phyloP scores from a whole-genome alignment of 805 yeast genomes.

The Candida koratica region DNA sequence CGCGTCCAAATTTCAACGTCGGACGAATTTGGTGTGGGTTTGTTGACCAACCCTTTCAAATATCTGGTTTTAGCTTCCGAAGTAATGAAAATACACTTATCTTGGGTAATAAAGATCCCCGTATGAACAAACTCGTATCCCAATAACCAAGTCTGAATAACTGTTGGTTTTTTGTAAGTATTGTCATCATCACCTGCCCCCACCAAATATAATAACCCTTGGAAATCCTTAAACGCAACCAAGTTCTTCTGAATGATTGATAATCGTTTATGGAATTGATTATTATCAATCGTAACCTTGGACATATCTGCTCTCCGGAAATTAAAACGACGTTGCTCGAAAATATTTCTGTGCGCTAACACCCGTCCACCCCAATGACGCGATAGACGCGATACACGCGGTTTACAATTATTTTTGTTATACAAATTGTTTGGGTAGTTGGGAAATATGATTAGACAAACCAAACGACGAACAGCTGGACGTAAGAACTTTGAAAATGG shows the following conservation, averaged over 20 bases:
- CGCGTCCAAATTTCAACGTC: conserved; percentile 62
- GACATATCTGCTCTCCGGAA: conserved; percentile 37
- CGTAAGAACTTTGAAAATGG: conserved; percentile 59
- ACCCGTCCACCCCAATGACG: too few species aligned
- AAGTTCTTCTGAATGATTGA: conserved; percentile 36
- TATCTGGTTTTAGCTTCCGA: conserved; percentile 83
- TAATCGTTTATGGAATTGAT: conserved; percentile 51
- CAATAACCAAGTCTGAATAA: conserved; percentile 83
- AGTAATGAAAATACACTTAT: conserved; percentile 63
- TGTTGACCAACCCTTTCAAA: conserved; percentile 52
- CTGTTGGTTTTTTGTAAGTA: conserved; percentile 84
- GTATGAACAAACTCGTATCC: conserved; percentile 98
- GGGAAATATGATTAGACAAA: conserved; percentile 59
- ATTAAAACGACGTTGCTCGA: conserved; percentile 2
- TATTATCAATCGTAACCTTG: conserved; percentile 54
- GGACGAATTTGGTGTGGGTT: conserved; percentile 37
- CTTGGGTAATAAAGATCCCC: conserved; percentile 58
- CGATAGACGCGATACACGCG: too few species aligned
- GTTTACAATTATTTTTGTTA: too few species aligned
- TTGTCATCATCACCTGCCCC: conserved; percentile 87
- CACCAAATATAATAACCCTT: conserved; percentile 53
- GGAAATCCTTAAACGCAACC: conserved; percentile 19
- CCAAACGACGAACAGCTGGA: conserved; percentile 71
- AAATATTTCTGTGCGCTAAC: conserved; percentile 2
- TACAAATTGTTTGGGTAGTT: too few species aligned